These are phyloP conservation scores for Blastocystis sp. DNA, from an alignment of 352 stramenopile genomes.

Conservation along the genomic window DNA sequence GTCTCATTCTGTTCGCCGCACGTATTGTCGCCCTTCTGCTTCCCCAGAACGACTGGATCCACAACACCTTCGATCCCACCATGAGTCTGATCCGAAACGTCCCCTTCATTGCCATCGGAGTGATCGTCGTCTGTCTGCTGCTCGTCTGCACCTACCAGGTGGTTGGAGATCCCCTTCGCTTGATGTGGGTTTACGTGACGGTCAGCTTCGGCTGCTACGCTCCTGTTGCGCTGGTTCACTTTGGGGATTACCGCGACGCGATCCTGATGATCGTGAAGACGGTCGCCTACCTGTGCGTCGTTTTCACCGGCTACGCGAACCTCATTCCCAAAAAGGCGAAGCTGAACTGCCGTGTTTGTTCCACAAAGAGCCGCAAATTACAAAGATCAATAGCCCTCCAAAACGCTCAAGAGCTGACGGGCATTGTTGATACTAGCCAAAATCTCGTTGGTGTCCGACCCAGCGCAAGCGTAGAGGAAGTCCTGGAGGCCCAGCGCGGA, in stretches of 20 bases:
- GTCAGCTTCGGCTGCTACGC: constrained; percentile 29
- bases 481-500: constrained; percentile 74
- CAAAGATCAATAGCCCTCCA: background rate
- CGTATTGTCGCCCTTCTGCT: constrained; percentile 8
- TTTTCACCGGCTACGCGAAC: background rate
- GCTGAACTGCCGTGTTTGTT: background rate
- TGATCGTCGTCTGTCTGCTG: constrained; percentile 12
- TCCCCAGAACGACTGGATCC: constrained; percentile 52
- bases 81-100: constrained; percentile 22
- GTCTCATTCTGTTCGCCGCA: background rate
- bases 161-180: background rate
- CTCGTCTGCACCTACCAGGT: background rate
- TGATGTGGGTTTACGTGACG: constrained; percentile 22
- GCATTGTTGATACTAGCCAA: constrained; percentile 13
- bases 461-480: constrained; percentile 31
- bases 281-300: constrained; percentile 8
- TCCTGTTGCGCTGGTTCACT: constrained; percentile 17
- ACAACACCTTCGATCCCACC: background rate
- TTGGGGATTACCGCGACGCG: background rate
- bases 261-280: constrained; percentile 53
- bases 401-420: background rate
- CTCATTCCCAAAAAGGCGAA: background rate
- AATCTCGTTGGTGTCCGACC: constrained; percentile 33
- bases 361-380: background rate
- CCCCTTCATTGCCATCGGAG: constrained; percentile 13